Evolutionary conservation across 2,329 filamentous ascomycete genomes (phyloP), one percentile per base, ranked within the genome.

Genomic region (Aspergillus nomiae): DNA sequence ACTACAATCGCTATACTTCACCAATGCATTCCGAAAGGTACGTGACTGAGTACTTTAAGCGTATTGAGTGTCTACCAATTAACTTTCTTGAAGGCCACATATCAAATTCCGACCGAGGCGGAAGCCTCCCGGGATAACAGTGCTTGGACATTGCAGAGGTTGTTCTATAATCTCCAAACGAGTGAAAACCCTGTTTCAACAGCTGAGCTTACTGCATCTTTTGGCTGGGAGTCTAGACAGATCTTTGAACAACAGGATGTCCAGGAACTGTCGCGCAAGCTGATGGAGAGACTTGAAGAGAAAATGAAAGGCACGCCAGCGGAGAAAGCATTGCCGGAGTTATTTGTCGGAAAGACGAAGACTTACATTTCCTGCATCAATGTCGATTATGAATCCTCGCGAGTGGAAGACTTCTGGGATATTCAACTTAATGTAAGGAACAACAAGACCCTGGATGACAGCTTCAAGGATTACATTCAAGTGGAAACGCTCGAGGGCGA

Each of bases 241-340:
- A 97, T 98, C 59, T 99, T 99, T 71, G 94, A 98, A 80, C 95
- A 99, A 76, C 95, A 99, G 78, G 95, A 99, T 78, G 95, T 99
- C 10, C 95, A 99, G 77, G 95, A 99, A 77, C 83, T 99, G 38
- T 98, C 94, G 38, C 88, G 96, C 62, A 97, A 98, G 77, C 84
- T 99, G 66, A 99, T 99, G 91, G 95, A 99, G 79, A 90, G 92
- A 63, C 90, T 99, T 80, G 96, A 99, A 76, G 91, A 95, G 73
- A 94, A 92, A 76, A 99, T 99, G 96, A 99, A 99, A 80, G 94
- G 92, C 53, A 98, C 95, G 1, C 88, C 90, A 57, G 92, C 92
- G 14, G 92, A 98, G 75, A 96, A 94, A 69, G 91, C 93, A 2
- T 84, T 99, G 10, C 89, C 94, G 1, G 89, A 91, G 65, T 90